phyloP scores from a whole-genome alignment of 2,329 filamentous ascomycete species.

The Pyricularia sp. region DNA sequence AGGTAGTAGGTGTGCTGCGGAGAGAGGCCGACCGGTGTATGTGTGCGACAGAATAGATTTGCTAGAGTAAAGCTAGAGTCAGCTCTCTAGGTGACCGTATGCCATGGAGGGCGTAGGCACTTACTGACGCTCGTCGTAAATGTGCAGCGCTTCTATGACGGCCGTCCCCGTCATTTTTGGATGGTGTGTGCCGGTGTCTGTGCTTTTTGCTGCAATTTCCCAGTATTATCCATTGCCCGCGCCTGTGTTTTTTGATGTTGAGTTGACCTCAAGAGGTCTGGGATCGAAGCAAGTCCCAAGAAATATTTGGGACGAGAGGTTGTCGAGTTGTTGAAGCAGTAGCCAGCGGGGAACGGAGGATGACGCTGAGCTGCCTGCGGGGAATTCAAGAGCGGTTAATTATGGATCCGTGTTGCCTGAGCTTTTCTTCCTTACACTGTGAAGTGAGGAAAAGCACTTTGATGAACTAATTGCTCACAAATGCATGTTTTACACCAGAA shows the following conservation, averaged over 20 bases:
- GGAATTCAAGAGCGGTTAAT: neutral
- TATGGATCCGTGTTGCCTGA: neutral
- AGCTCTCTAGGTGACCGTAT: neutral
- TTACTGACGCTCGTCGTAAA: conserved; percentile 93
- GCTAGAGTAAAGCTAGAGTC: conserved; percentile 33
- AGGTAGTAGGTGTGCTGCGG: conserved; percentile 67
- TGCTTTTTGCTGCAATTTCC: neutral
- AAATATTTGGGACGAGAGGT: neutral
- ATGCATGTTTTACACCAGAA: neutral
- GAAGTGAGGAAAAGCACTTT: neutral
- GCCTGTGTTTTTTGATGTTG: neutral
- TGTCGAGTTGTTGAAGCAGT: neutral
- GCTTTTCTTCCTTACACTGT: neutral
- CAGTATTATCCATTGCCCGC: neutral
- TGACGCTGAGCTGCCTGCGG: neutral
- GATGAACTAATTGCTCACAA: neutral
- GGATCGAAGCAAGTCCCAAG: neutral
- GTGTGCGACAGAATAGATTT: conserved; percentile 79
- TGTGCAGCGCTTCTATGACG: conserved; percentile 89
- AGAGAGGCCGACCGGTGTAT: conserved; percentile 74
- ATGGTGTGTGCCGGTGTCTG: neutral
- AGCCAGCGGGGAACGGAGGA: neutral
- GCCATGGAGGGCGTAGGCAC: conserved; percentile 13
- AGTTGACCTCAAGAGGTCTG: neutral
- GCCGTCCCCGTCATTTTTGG: conserved; percentile 53